Evolutionary conservation across 2,329 filamentous ascomycete genomes (phyloP).

Genomic region (Epichloe uncinata): DNA sequence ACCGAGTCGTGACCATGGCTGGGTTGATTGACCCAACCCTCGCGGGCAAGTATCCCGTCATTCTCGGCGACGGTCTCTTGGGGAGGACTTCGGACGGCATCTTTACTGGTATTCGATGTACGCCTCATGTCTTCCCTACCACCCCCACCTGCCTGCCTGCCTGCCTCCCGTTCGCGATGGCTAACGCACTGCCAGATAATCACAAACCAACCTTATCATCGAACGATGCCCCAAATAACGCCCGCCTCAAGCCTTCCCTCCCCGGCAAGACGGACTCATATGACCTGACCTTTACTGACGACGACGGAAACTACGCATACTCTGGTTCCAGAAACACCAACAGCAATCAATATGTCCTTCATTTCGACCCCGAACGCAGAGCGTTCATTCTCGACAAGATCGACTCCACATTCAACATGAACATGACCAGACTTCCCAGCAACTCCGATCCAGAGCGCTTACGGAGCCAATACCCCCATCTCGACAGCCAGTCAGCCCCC

Average conservation of each 20-base stretch:
- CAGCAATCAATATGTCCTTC: slow-evolving; percentile 49
- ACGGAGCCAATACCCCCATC: slow-evolving; percentile 52
- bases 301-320: slow-evolving; percentile 45
- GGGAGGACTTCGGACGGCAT: slow-evolving; percentile 42
- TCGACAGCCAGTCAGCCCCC: slow-evolving; percentile 27
- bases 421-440: slow-evolving; percentile 56
- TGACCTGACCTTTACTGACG: slow-evolving; percentile 41
- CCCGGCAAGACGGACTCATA: slow-evolving; percentile 38
- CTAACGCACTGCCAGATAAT: slow-evolving; percentile 34
- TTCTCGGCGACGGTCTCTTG: slow-evolving; percentile 48
- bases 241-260: slow-evolving; percentile 37
- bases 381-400: slow-evolving; percentile 73
- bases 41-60: slow-evolving; percentile 47
- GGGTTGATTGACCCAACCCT: slow-evolving; percentile 45
- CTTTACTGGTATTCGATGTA: slow-evolving; percentile 49
- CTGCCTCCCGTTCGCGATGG: neutral
- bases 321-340: slow-evolving; percentile 44
- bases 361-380: slow-evolving; percentile 63
- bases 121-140: slow-evolving; percentile 10
- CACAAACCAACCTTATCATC: slow-evolving; percentile 43
- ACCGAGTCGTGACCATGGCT: slow-evolving; percentile 14
- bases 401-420: slow-evolving; percentile 77
- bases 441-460: slow-evolving; percentile 51
- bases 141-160: neutral
- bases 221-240: slow-evolving; percentile 31